Percentiles rank a stretch among this genome's conserved stretches.
Conservation (phyloP, 2,329 filamentous ascomycete genomes). For the Geoglossum cookeanum region DNA sequence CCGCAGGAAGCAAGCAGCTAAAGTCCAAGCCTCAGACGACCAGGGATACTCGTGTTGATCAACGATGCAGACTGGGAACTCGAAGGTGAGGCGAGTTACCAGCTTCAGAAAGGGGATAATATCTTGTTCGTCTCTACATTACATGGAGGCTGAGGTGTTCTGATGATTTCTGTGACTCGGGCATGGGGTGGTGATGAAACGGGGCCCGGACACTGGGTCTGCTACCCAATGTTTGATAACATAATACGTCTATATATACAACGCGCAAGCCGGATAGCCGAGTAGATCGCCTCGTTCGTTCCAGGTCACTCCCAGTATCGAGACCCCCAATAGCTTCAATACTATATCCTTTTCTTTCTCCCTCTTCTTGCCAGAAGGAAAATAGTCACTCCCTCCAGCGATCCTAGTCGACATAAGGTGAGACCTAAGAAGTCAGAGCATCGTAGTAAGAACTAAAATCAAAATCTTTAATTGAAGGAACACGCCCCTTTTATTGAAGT, state of each 20-base stretch:
- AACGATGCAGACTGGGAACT: conserved; percentile 98
- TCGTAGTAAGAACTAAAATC: neutral
- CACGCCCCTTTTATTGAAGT: conserved; percentile 1
- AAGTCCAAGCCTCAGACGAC: conserved; percentile 41
- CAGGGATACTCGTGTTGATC: conserved; percentile 87
- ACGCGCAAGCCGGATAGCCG: neutral
- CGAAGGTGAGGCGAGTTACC: conserved; percentile 82
- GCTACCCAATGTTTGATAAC: neutral
- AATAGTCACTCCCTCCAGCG: neutral
- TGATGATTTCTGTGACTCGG: neutral
- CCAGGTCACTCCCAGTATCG: neutral
- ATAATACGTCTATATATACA: neutral
- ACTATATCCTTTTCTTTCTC: neutral
- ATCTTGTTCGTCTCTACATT: conserved; percentile 93
- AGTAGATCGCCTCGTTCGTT: too few species aligned
- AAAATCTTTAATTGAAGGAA: conserved; percentile 2
- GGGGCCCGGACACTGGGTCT: neutral
- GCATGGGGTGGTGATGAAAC: neutral
- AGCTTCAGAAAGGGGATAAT: conserved; percentile 63
- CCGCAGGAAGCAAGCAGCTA: conserved; percentile 3
- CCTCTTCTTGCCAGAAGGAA: neutral
- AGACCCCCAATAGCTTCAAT: neutral
- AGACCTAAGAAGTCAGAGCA: neutral
- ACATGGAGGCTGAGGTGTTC: conserved; percentile 53
- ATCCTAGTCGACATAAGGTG: neutral